Conservation (phyloP, 2,329 filamentous ascomycete genomes). For the Grosmannia clavigera region DNA sequence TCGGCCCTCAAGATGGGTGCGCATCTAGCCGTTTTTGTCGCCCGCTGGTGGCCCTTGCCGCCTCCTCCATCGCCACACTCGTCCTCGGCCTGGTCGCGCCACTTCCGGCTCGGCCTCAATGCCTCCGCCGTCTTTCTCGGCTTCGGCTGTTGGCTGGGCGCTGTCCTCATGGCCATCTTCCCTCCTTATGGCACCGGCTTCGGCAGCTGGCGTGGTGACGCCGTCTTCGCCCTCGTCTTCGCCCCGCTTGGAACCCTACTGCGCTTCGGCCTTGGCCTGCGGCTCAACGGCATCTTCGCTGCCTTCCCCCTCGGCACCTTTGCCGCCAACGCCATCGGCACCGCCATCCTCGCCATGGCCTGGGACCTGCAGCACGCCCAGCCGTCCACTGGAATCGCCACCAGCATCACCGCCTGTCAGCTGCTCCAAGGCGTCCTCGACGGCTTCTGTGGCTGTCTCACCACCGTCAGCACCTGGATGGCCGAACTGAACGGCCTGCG, state of each 20-base stretch:
- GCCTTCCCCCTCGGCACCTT: slow-evolving; percentile 82
- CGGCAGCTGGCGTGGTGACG: slow-evolving; percentile 59
- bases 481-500: slow-evolving; percentile 3
- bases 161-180: slow-evolving; percentile 57
- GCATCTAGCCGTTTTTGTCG: slow-evolving; percentile 54
- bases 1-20: slow-evolving; percentile 58
- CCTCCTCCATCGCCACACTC: background rate
- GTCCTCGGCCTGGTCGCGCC: background rate
- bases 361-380: slow-evolving; percentile 65
- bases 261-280: slow-evolving; percentile 59
- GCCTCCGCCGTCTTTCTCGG: slow-evolving; percentile 50
- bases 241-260: slow-evolving; percentile 67
- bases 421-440: slow-evolving; percentile 51
- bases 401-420: slow-evolving; percentile 33
- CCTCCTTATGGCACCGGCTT: slow-evolving; percentile 40
- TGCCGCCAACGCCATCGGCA: slow-evolving; percentile 65
- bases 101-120: slow-evolving; percentile 52
- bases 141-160: slow-evolving; percentile 66
- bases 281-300: slow-evolving; percentile 52
- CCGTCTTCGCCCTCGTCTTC: slow-evolving; percentile 67
- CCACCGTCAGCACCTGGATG: slow-evolving; percentile 33
- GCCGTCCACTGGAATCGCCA: slow-evolving; percentile 29
- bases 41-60: slow-evolving; percentile 23
- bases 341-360: slow-evolving; percentile 59
- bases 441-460: slow-evolving; percentile 56